A percentile compares a stretch with the other conserved stretches of the same genome.
Evolutionary conservation across 1,284 basidiomycete genomes (phyloP).

Genomic region (Blastosporella zonata): DNA sequence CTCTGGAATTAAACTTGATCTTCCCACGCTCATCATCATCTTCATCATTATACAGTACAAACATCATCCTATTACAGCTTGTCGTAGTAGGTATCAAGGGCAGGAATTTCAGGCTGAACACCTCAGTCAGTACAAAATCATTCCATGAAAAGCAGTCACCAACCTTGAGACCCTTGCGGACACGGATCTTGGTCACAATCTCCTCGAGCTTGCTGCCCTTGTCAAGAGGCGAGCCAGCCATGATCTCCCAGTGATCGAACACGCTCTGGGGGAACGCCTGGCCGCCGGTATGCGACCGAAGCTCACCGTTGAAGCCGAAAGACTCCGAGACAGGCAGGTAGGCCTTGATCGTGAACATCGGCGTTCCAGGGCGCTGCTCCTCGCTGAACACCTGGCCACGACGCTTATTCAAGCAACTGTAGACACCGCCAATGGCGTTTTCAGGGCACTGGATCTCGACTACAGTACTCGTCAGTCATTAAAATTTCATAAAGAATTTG

Average conservation of each 20-base stretch:
- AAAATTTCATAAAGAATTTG: neutral
- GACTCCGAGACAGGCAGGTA: slow-evolving; percentile 97
- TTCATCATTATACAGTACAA: neutral
- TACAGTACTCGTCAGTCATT: slow-evolving; percentile 3
- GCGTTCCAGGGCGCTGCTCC: slow-evolving; percentile 96
- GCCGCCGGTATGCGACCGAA: slow-evolving; percentile 90
- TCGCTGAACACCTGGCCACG: slow-evolving; percentile 98
- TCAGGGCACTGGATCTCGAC: slow-evolving; percentile 94
- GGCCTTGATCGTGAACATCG: slow-evolving; percentile 99
- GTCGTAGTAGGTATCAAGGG: slow-evolving; percentile 89
- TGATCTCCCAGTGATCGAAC: slow-evolving; percentile 89
- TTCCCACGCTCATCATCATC: slow-evolving; percentile 13
- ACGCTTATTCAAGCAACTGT: slow-evolving; percentile 92
- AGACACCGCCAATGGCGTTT: slow-evolving; percentile 95
- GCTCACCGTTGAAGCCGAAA: slow-evolving; percentile 98
- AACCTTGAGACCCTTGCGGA: slow-evolving; percentile 92
- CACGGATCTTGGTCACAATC: slow-evolving; percentile 82
- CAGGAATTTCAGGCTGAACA: slow-evolving; percentile 78
- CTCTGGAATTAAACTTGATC: slow-evolving; percentile 4
- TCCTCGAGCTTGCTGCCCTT: slow-evolving; percentile 91
- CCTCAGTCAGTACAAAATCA: slow-evolving; percentile 1
- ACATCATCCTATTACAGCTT: slow-evolving; percentile 54
- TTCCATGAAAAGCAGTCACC: slow-evolving; percentile 13
- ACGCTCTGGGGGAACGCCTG: slow-evolving; percentile 98
- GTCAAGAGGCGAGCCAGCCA: slow-evolving; percentile 80